Base-by-base conservation (phyloP, 441 rosid species). In the Adansonia rubrostipa region DNA sequence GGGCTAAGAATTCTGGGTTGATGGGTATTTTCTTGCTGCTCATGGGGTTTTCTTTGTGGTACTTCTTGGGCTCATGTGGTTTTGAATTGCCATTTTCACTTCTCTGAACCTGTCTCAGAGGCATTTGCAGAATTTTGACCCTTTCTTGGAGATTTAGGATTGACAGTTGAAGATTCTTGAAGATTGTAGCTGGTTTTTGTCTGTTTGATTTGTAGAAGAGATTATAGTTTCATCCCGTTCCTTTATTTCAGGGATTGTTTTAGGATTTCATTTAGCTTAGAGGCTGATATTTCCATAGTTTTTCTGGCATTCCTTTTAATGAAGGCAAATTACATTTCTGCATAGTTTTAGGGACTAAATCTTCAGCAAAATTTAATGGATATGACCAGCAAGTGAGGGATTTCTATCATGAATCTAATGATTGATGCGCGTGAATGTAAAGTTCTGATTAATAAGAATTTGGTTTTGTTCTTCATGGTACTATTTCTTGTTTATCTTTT, bases 21-120 rank as follows among this genome's bases (percentile, higher is more conserved):
- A 48, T 48, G 13, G 78, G 28, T 66, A 50, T 77, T 77, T 66
- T 72, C 73, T 57, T 84, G 67, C 74, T 11, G 53, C 22, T 82
- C 33, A 19, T 60, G 58, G 51, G 73, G 67, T 69, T 56, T 74
- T 47, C 28, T 9, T 0, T 8, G 3, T 62, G 73, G 57, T 71
- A 42, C 45, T 42, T 42, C 7, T 42, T 6, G 45, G 40, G 40
- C 40, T 42, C 8, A 42, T 42, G 8, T 42, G 45, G 45, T 14
- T 33, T 36, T 62, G 14, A 6, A 62, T 62, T 33, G 24, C 15
- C 7, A 33, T 57, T 70, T 78, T 74, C 24, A 40, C 13, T 61
- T 17, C 1, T 0, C 9, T 69, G 44, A 17, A 19, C 19, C 28
- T 65, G 42, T 13, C 20, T 14, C 11, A 14, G 51, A 66, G 57